A percentile compares a stretch with the other conserved stretches of the same genome.
These are phyloP conservation scores for Fusarium aywerte DNA, from an alignment of 2,329 filamentous ascomycete species.

Conservation along the genomic window DNA sequence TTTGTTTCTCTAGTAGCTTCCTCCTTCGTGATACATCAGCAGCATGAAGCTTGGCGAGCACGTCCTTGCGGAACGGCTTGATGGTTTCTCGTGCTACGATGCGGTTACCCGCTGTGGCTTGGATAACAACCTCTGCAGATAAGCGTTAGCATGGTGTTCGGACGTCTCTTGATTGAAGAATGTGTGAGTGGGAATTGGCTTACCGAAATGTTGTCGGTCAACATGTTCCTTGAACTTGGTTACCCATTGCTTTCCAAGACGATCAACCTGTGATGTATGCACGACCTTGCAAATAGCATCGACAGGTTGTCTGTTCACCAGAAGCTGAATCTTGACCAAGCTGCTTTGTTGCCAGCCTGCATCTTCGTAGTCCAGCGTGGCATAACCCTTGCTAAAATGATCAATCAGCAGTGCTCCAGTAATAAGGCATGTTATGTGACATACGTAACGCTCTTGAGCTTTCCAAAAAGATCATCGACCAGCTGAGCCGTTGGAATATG, in stretches of 20 bases:
- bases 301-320: slow-evolving; percentile 93
- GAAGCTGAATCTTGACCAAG: slow-evolving; percentile 88
- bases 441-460: slow-evolving; percentile 85
- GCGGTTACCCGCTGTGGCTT: slow-evolving; percentile 83
- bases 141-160: background rate
- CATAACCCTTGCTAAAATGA: slow-evolving; percentile 80
- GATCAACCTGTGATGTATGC: slow-evolving; percentile 82
- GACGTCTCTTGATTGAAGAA: background rate
- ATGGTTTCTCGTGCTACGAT: slow-evolving; percentile 93
- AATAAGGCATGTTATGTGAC: slow-evolving; percentile 10
- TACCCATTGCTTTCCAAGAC: slow-evolving; percentile 88
- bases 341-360: slow-evolving; percentile 84
- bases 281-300: slow-evolving; percentile 94
- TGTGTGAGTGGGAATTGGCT: slow-evolving; percentile 14
- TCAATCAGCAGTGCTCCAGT: background rate
- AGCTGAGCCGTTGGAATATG: slow-evolving; percentile 87
- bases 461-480: slow-evolving; percentile 97
- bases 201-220: slow-evolving; percentile 89
- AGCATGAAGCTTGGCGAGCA: slow-evolving; percentile 91
- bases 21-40: slow-evolving; percentile 83
- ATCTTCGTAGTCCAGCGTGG: slow-evolving; percentile 96
- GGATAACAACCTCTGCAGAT: slow-evolving; percentile 82
- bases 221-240: slow-evolving; percentile 97
- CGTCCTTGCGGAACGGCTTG: slow-evolving; percentile 96
- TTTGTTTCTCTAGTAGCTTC: slow-evolving; percentile 96